Conservation (phyloP, 345 rosid species). For the Corchorus olitorius region DNA sequence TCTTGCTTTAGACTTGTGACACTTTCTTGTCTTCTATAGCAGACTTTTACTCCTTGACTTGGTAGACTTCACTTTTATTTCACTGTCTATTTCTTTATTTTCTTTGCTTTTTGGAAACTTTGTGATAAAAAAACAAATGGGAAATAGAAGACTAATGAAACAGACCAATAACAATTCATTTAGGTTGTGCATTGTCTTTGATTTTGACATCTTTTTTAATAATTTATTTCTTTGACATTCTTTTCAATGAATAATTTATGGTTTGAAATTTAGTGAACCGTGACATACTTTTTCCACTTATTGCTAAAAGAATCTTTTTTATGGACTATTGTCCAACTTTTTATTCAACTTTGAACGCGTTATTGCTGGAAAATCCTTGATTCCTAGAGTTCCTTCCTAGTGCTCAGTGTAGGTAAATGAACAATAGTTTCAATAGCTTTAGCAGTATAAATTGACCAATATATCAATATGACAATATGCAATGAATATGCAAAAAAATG, state of each 20-base stretch:
- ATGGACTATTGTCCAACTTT: background rate
- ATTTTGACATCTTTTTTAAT: background rate
- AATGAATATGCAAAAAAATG: background rate
- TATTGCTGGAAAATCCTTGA: background rate
- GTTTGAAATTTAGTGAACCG: background rate
- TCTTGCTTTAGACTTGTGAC: background rate
- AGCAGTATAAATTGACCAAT: conserved; percentile 6
- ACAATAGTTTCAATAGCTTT: background rate
- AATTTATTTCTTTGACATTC: background rate
- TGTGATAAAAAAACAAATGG: background rate
- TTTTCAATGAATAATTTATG: background rate
- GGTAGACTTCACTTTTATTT: too few species aligned
- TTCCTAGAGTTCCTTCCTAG: background rate
- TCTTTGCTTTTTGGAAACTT: too few species aligned
- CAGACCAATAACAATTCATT: too few species aligned
- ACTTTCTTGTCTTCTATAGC: too few species aligned
- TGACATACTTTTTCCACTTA: background rate
- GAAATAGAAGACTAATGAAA: background rate
- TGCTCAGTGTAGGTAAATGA: background rate
- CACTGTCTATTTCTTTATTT: too few species aligned
- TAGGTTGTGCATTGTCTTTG: background rate
- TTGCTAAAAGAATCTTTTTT: background rate
- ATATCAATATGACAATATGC: too few species aligned
- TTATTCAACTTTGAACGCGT: background rate
- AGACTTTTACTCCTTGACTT: too few species aligned